These are phyloP conservation scores for Chaetomium sp. DNA, from an alignment of 2,329 filamentous ascomycete genomes.

Conservation along the genomic window DNA sequence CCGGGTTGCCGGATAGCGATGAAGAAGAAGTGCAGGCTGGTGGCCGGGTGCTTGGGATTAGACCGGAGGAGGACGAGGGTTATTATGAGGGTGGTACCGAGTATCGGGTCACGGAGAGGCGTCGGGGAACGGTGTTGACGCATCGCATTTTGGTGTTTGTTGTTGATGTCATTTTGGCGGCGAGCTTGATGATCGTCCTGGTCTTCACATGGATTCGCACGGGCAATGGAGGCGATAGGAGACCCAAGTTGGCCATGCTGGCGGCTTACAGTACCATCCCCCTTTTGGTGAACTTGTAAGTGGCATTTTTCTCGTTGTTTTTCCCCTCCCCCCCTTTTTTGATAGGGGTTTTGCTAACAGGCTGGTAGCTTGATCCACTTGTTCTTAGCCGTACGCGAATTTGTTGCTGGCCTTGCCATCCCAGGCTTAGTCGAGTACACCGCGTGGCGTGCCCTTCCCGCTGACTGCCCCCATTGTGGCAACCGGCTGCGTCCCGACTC, in stretches of 20 bases:
- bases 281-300: conserved; percentile 37
- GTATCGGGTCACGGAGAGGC: not conserved
- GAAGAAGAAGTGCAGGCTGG: not conserved
- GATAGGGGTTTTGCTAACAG: not conserved
- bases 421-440: conserved; percentile 33
- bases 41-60: not conserved
- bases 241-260: conserved; percentile 33
- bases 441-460: conserved; percentile 34
- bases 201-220: conserved; percentile 35
- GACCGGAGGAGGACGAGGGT: not conserved
- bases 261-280: conserved; percentile 39
- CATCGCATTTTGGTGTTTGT: conserved; percentile 35
- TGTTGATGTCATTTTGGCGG: conserved; percentile 32
- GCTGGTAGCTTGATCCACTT: conserved; percentile 32
- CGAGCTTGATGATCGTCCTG: conserved; percentile 33
- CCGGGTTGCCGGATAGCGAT: not conserved
- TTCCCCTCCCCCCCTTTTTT: not conserved
- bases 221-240: conserved; percentile 9
- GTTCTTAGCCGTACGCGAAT: conserved; percentile 31
- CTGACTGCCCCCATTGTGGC: conserved; percentile 37
- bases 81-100: not conserved
- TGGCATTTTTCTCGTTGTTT: not conserved
- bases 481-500: conserved; percentile 31
- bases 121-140: conserved; percentile 9
- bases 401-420: conserved; percentile 37